These are phyloP conservation scores for Nannochloris sp. DNA, from an alignment of 139 green algal species.

Conservation along the genomic window DNA sequence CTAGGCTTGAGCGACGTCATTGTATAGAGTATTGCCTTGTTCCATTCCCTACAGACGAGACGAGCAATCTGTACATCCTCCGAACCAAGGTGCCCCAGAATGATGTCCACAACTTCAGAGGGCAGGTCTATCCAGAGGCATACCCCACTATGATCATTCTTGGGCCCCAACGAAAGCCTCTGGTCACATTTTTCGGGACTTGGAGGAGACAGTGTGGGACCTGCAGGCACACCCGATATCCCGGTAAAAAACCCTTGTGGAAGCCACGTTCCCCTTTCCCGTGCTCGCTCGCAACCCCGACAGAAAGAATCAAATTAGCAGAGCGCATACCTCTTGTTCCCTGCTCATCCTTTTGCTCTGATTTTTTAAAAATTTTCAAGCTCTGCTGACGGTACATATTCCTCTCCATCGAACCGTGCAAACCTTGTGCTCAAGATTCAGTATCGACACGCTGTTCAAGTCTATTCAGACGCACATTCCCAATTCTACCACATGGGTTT, in stretches of 20 bases:
- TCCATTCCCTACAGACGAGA: constrained; percentile 27
- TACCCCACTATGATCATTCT: no score
- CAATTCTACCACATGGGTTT: no score
- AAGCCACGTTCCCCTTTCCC: no score
- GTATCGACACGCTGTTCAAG: no score
- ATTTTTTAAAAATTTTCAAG: neutral
- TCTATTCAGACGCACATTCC: no score
- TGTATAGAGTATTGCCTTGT: neutral
- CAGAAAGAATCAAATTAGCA: neutral
- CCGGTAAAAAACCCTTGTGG: no score
- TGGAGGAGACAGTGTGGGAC: no score
- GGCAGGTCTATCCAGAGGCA: constrained; percentile 7
- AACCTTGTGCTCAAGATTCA: no score
- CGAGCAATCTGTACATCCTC: constrained; percentile 15
- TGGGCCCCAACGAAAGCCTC: no score
- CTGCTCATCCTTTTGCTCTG: neutral
- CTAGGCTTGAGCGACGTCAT: constrained; percentile 12
- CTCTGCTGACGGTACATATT: neutral
- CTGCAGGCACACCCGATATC: no score
- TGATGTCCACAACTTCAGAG: constrained; percentile 12
- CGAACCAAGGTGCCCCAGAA: constrained; percentile 7
- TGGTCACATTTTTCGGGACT: no score
- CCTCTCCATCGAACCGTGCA: neutral
- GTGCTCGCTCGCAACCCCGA: neutral
- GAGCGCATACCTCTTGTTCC: neutral